Evolutionary conservation across 176 grass and related monocot species (phyloP).

Genomic region (Microstegium vimineum): DNA sequence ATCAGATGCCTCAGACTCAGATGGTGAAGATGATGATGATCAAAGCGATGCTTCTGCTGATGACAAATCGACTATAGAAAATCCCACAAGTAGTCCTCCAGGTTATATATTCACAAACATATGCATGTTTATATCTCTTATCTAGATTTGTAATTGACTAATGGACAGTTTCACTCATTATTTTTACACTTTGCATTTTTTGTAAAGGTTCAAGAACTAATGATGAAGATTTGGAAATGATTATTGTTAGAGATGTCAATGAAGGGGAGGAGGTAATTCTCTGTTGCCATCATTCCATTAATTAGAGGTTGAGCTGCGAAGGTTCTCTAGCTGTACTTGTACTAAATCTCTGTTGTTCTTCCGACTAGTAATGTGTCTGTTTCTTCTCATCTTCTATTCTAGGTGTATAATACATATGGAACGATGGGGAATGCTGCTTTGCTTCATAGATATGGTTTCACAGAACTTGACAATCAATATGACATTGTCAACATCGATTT

Average conservation of each 20-base stretch:
- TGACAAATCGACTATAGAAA: conserved; percentile 43
- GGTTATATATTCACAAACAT: conserved; percentile 39
- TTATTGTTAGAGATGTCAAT: conserved; percentile 63
- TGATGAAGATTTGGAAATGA: conserved; percentile 75
- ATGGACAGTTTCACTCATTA: neutral
- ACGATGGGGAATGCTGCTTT: conserved; percentile 90
- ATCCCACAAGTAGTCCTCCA: conserved; percentile 43
- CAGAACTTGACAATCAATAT: conserved; percentile 69
- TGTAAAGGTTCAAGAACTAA: conserved; percentile 29
- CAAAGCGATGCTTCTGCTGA: conserved; percentile 30
- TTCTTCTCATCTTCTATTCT: conserved; percentile 8
- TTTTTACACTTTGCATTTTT: neutral
- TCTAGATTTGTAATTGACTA: neutral
- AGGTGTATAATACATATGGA: conserved; percentile 95
- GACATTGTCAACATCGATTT: conserved; percentile 89
- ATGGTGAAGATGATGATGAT: conserved; percentile 41
- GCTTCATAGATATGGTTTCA: conserved; percentile 92
- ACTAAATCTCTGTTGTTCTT: neutral
- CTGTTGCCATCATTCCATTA: conserved; percentile 16
- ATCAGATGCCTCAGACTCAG: conserved; percentile 35
- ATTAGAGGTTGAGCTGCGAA: neutral
- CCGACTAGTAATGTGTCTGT: neutral
- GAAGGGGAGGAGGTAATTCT: conserved; percentile 74
- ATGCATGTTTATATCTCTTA: neutral
- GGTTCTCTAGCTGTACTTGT: neutral